Conservation (phyloP, 2,329 filamentous ascomycete species). For the Aspergillus brunneoviolaceus region DNA sequence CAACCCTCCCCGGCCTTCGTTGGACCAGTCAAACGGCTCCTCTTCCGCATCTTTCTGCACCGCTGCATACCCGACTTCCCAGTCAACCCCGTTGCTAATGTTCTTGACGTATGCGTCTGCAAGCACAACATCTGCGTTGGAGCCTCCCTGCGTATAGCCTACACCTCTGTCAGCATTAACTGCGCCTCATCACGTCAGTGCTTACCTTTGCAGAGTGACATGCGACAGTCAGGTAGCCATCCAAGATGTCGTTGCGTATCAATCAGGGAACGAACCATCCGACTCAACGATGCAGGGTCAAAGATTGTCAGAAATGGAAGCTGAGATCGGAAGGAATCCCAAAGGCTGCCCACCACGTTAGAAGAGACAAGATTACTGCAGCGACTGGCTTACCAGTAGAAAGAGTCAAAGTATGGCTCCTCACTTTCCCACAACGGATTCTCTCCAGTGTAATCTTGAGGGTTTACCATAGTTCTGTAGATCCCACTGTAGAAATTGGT, state of each 20-base stretch:
- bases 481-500: conserved; percentile 68
- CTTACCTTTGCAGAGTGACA: conserved; percentile 63
- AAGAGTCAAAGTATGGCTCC: conserved; percentile 72
- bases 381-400: conserved; percentile 58
- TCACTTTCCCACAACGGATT: conserved; percentile 64
- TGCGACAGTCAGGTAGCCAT: conserved; percentile 71
- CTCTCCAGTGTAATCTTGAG: conserved; percentile 71
- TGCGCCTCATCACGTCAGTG: not conserved
- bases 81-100: conserved; percentile 61
- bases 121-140: conserved; percentile 68
- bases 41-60: conserved; percentile 69
- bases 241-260: conserved; percentile 70
- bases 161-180: not conserved
- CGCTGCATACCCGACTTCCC: conserved; percentile 66
- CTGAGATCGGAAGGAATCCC: conserved; percentile 69
- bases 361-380: not conserved
- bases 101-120: conserved; percentile 70
- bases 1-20: conserved; percentile 67
- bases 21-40: conserved; percentile 68
- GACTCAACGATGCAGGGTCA: conserved; percentile 60
- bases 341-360: conserved; percentile 47
- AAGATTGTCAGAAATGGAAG: conserved; percentile 67
- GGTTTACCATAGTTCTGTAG: conserved; percentile 68
- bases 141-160: conserved; percentile 71
- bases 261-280: conserved; percentile 68